Evolutionary conservation across 2,329 filamentous ascomycete genomes (phyloP).

Genomic region (Alternaria sp.): DNA sequence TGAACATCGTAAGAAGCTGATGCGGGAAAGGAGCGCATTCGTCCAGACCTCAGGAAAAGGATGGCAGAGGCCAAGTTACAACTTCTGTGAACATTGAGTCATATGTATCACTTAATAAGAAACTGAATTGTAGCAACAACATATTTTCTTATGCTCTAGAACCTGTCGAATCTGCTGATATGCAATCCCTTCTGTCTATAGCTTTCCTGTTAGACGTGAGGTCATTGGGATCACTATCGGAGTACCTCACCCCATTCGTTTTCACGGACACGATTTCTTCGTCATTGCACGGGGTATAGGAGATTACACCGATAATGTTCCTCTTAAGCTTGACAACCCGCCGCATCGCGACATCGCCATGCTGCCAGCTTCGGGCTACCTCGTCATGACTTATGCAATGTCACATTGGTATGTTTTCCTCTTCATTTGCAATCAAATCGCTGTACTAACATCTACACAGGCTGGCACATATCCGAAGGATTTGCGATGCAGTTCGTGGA

Average conservation of each 20-base stretch:
- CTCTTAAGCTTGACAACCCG: not conserved
- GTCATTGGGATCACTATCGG: not conserved
- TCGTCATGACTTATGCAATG: not conserved
- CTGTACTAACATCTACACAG: not conserved
- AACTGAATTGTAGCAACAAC: not conserved
- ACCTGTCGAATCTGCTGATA: not conserved
- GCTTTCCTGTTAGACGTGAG: not conserved
- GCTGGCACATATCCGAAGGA: not conserved
- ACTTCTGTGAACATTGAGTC: constrained; percentile 27
- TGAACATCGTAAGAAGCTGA: constrained; percentile 12
- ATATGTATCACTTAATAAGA: not conserved
- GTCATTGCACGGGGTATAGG: not conserved
- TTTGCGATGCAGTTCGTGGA: not conserved
- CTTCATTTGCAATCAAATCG: not conserved
- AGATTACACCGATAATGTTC: not conserved
- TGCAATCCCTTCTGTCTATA: not conserved
- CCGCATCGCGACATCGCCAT: not conserved
- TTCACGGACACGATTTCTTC: not conserved
- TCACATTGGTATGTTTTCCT: not conserved
- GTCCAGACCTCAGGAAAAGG: constrained; percentile 2
- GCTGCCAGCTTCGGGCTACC: not conserved
- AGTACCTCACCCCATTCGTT: not conserved
- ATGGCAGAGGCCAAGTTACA: constrained; percentile 15
- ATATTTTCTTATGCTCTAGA: not conserved
- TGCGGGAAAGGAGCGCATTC: constrained; percentile 20